A percentile compares a stretch with the other conserved stretches of the same genome.
Conservation (phyloP, 2,329 filamentous ascomycete species). For the Aspergillus piperis region DNA sequence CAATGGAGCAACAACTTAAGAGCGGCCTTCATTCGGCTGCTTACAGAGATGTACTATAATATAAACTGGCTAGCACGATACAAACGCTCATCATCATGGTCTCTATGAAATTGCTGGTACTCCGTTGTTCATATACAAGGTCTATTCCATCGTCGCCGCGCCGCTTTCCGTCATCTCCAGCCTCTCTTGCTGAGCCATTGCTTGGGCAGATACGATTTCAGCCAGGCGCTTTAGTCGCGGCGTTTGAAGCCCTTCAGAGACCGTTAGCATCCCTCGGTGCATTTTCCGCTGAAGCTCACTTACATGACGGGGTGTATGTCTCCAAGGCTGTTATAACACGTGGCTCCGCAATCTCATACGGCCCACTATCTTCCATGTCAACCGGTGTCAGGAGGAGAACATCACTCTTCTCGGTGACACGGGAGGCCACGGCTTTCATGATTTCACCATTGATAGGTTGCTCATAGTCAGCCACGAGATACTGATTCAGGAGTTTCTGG, state of each 20-base stretch:
- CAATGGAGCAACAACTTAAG: background rate
- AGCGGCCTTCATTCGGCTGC: background rate
- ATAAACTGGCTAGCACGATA: background rate
- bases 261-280: conserved; percentile 29
- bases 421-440: conserved; percentile 97
- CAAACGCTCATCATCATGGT: background rate
- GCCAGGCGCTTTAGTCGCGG: conserved; percentile 90
- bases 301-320: conserved; percentile 97
- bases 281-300: conserved; percentile 42
- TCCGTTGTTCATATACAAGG: conserved; percentile 28
- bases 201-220: conserved; percentile 97
- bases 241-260: conserved; percentile 80
- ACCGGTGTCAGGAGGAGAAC: conserved; percentile 90
- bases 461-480: conserved; percentile 97
- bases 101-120: conserved; percentile 24
- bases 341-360: conserved; percentile 97
- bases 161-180: conserved; percentile 53
- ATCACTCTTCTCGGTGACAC: conserved; percentile 97
- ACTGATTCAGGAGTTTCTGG: conserved; percentile 97
- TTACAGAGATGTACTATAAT: background rate
- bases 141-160: conserved; percentile 28
- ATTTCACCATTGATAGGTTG: conserved; percentile 99
- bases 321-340: conserved; percentile 93
- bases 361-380: conserved; percentile 98
- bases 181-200: conserved; percentile 92